Evolutionary conservation across 495 filamentous ascomycete genomes (phyloP), one percentile per base, ranked within the genome.

Genomic region (Penicillium longicatenatum): DNA sequence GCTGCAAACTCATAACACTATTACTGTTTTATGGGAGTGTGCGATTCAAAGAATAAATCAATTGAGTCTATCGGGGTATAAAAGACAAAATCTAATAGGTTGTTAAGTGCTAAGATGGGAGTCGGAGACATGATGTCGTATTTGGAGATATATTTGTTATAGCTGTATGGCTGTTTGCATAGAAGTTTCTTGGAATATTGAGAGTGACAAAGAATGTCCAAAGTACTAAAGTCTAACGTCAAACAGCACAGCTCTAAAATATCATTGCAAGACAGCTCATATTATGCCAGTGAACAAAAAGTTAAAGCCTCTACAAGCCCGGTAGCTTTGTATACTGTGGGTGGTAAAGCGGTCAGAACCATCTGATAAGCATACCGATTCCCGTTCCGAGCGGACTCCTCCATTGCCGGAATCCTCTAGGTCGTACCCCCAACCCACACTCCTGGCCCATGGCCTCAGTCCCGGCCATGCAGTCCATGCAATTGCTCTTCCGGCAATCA

Each of bases 401-500:
- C 30, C 55, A 29, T 20, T 43, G 19, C 50, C 37, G 26, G 31
- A 54, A 56, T 39, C 45, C 37, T 39, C 6, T 7, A 39, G 37
- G 37, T 50, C 30, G n/a, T 39, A 46, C 33, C 7, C 50, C 61
- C 61, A 58, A 52, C 44, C 45, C 50, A 41, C 41, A 41, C 64
- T 52, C 62, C 57, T 26, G 50, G 55, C 45, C 58, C 53, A 61
- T 60, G 63, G 65, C 64, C 59, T 55, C 50, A 68, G 33, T 54
- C 49, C 43, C 60, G 69, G 73, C 66, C 64, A 78, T 76, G 76
- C 75, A 77, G 64, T 67, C 73, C 50, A 70, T 77, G 70, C 76
- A 70, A 70, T 66, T 70, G 58, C 63, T 79, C 54, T 55, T 76
- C 31, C 60, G 70, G 66, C 75, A 75, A 64, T 73, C 75, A 41